phyloP scores from a whole-genome alignment of 345 rosid genomes.

The Bretschneidera sinensis region DNA sequence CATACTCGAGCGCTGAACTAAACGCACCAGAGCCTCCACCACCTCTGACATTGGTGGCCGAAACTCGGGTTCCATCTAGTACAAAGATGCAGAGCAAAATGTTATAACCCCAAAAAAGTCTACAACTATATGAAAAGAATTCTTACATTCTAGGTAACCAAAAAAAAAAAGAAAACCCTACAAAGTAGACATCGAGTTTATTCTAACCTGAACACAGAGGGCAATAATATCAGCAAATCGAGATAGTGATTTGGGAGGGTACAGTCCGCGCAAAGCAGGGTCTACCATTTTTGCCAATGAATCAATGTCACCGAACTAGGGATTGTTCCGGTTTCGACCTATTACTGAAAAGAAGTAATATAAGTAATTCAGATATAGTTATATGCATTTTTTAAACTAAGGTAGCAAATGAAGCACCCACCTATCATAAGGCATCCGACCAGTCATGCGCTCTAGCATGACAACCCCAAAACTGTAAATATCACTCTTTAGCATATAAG shows the following conservation, averaged over 20 bases:
- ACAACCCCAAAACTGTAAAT: constrained; percentile 93
- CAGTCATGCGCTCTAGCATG: constrained; percentile 84
- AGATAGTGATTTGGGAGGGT: constrained; percentile 71
- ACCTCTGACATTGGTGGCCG: constrained; percentile 88
- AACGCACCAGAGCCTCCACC: constrained; percentile 70
- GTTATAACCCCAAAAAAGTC: not conserved
- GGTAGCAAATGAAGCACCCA: too few species aligned
- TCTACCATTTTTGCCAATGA: constrained; percentile 72
- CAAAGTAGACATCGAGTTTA: too few species aligned
- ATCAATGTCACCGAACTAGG: constrained; percentile 63
- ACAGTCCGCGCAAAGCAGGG: constrained; percentile 91
- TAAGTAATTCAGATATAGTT: too few species aligned
- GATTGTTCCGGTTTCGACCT: constrained; percentile 68
- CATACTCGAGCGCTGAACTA: constrained; percentile 55
- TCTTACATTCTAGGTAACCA: too few species aligned
- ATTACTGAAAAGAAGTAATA: constrained; percentile 28
- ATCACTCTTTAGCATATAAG: constrained; percentile 82
- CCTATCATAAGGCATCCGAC: constrained; percentile 83
- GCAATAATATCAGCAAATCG: constrained; percentile 73
- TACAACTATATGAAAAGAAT: not conserved
- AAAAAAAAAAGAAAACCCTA: too few species aligned
- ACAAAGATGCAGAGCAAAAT: not conserved
- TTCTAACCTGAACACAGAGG: constrained; percentile 72
- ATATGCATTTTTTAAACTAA: too few species aligned
- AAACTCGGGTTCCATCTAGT: constrained; percentile 69